Percentiles rank a stretch among this genome's conserved stretches.
Conservation (phyloP, 768 basidiomycete species). For the Mycena metata region DNA sequence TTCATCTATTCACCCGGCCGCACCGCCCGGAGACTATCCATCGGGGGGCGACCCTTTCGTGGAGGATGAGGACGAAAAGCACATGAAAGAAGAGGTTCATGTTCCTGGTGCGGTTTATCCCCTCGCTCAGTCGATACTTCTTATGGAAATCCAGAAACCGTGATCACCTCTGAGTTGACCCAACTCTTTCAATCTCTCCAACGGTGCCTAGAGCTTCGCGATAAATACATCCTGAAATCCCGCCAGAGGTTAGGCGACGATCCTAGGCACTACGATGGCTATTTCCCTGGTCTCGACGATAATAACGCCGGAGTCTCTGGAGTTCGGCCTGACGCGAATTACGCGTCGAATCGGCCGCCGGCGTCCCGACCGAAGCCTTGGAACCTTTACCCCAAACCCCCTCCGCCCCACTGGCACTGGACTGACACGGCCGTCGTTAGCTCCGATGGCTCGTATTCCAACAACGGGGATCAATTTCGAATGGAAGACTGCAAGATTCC, state of each 20-base stretch:
- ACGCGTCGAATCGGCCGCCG: constrained; percentile 41
- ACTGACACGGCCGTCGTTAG: constrained; percentile 64
- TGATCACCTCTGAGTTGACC: constrained; percentile 61
- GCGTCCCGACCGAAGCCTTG: constrained; percentile 68
- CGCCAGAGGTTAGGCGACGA: constrained; percentile 95
- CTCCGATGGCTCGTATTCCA: constrained; percentile 49
- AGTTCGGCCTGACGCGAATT: constrained; percentile 72
- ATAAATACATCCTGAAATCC: constrained; percentile 93
- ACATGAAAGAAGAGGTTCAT: constrained; percentile 37
- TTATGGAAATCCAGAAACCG: constrained; percentile 47
- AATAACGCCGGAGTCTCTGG: constrained; percentile 74
- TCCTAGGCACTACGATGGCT: constrained; percentile 90
- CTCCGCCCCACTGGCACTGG: constrained; percentile 98
- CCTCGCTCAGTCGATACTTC: constrained; percentile 27
- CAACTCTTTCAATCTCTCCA: constrained; percentile 80
- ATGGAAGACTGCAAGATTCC: constrained; percentile 85
- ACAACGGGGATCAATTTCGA: constrained; percentile 67
- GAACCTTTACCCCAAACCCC: constrained; percentile 93
- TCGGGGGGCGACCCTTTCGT: constrained; percentile 40
- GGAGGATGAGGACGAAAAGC: constrained; percentile 49
- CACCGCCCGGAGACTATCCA: constrained; percentile 35
- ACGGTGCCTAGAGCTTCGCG: constrained; percentile 89
- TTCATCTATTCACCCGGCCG: constrained; percentile 49
- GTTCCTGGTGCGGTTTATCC: constrained; percentile 31
- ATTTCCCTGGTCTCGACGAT: constrained; percentile 78